Evolutionary conservation across 305 asterid genomes (phyloP).

Genomic region (Solanum chacoense): DNA sequence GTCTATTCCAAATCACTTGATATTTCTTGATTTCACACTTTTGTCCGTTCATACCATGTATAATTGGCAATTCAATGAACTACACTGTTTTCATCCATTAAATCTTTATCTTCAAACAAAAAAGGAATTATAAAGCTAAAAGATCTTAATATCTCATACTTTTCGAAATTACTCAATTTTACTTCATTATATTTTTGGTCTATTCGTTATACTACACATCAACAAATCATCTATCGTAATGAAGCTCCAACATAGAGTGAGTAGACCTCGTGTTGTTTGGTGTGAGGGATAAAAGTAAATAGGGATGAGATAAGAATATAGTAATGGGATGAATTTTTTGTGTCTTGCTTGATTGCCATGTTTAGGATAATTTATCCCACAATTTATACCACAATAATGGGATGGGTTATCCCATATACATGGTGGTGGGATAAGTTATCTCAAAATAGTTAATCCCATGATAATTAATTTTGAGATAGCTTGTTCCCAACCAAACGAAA

Average conservation of each 20-base stretch:
- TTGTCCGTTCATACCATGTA: background rate
- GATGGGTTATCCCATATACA: background rate
- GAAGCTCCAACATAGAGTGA: background rate
- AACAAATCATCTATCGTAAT: background rate
- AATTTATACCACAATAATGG: background rate
- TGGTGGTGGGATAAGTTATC: too few relatives aligned
- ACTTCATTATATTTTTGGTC: background rate
- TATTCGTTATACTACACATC: background rate
- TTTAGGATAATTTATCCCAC: too few relatives aligned
- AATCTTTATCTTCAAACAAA: background rate
- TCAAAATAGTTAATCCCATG: too few relatives aligned
- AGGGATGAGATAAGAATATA: too few relatives aligned
- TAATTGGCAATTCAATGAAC: background rate
- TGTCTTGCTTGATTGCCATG: background rate
- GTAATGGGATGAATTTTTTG: background rate
- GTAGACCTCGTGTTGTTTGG: background rate
- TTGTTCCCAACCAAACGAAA: too few relatives aligned
- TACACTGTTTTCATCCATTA: background rate
- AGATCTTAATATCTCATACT: background rate
- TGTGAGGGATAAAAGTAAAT: too few relatives aligned
- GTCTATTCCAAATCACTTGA: background rate
- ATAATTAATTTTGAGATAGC: too few relatives aligned
- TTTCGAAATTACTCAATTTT: background rate
- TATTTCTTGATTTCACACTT: background rate
- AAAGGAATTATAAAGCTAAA: background rate